Evolutionary conservation across 331 rosid species (phyloP).

Genomic region (Malus hybrid): DNA sequence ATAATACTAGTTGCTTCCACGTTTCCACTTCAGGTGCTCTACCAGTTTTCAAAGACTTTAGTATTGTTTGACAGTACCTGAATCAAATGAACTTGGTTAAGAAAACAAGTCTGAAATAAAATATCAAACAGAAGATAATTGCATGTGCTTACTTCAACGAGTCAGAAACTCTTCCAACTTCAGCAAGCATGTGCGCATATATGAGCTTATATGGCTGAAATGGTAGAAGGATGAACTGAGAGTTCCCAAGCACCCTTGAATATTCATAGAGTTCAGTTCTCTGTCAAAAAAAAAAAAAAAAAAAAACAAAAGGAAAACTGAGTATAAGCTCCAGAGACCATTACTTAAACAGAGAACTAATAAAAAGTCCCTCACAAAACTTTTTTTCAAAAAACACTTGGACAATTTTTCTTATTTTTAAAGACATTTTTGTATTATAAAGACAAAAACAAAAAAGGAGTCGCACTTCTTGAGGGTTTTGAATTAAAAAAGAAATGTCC

Average conservation of each 20-base stretch:
- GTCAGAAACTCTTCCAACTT: conserved; percentile 88
- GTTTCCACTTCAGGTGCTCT: conserved; percentile 79
- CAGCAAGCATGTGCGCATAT: conserved; percentile 90
- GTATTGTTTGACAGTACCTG: conserved; percentile 83
- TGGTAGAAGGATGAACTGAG: conserved; percentile 77
- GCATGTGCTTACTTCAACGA: conserved; percentile 71
- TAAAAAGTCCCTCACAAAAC: no score
- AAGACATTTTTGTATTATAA: no score
- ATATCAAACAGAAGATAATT: not conserved
- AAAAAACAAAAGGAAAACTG: conserved; percentile 6
- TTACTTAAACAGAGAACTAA: not conserved
- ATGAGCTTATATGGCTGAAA: conserved; percentile 90
- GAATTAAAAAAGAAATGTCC: no score
- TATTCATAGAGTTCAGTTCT: conserved; percentile 90
- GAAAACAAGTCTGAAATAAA: not conserved
- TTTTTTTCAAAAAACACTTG: no score
- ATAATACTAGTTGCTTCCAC: conserved; percentile 65
- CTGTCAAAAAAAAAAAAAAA: conserved; percentile 32
- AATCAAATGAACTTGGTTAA: conserved; percentile 6
- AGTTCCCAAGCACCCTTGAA: conserved; percentile 88
- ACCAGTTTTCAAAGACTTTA: conserved; percentile 71
- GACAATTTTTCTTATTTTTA: no score
- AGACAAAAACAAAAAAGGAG: no score
- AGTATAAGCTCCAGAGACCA: conserved; percentile 5
- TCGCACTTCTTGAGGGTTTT: no score